Evolutionary conservation across 2,329 filamentous ascomycete species (phyloP).

Genomic region (Penicillium sp.): DNA sequence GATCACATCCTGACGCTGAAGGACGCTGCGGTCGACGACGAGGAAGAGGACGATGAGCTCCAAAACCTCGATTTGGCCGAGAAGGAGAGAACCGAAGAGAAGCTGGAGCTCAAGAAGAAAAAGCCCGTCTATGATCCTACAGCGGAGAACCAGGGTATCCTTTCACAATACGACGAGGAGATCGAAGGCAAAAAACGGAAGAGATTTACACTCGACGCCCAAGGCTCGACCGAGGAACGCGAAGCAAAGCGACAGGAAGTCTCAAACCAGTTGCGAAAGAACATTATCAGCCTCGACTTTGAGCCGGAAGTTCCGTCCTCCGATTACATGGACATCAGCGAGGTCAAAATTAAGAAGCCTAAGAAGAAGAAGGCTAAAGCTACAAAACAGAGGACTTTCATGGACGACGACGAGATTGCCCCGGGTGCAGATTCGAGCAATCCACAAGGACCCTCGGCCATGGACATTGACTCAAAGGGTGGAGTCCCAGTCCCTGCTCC

Average conservation of each 20-base stretch:
- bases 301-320: slow-evolving; percentile 66
- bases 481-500: slow-evolving; percentile 38
- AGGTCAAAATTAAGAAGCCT: slow-evolving; percentile 90
- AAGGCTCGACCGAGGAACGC: slow-evolving; percentile 65
- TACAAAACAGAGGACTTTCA: slow-evolving; percentile 64
- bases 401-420: slow-evolving; percentile 61
- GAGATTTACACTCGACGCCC: slow-evolving; percentile 79
- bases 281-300: slow-evolving; percentile 76
- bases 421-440: slow-evolving; percentile 36
- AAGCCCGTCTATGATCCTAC: slow-evolving; percentile 85
- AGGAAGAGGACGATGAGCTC: slow-evolving; percentile 87
- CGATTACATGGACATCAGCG: slow-evolving; percentile 83
- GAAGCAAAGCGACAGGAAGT: slow-evolving; percentile 56
- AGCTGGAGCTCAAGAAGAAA: slow-evolving; percentile 84
- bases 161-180: slow-evolving; percentile 94
- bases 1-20: slow-evolving; percentile 95
- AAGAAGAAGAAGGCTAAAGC: slow-evolving; percentile 82
- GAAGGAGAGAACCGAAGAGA: slow-evolving; percentile 56
- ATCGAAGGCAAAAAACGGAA: slow-evolving; percentile 88
- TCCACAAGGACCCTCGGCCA: slow-evolving; percentile 51
- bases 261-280: slow-evolving; percentile 62
- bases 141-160: slow-evolving; percentile 65
- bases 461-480: slow-evolving; percentile 72
- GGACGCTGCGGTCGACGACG: slow-evolving; percentile 80
- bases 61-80: slow-evolving; percentile 46